Evolutionary conservation across 139 green algal genomes (phyloP).

Genomic region (Coccomyxa sp.): DNA sequence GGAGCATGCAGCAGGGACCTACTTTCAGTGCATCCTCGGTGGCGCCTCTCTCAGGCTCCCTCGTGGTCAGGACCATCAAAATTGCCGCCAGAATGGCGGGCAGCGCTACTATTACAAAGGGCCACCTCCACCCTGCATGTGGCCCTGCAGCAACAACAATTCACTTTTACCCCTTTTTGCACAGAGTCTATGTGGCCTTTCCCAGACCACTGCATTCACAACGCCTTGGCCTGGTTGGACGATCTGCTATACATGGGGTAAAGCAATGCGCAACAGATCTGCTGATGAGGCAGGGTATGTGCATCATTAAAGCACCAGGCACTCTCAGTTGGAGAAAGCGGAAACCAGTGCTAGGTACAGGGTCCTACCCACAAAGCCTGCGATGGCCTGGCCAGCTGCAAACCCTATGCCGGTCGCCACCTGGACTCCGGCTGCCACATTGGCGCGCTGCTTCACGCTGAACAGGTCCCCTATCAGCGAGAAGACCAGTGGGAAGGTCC

Average conservation of each 20-base stretch:
- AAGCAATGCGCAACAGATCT: no score
- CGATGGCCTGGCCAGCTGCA: slow-evolving; percentile 62
- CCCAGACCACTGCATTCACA: no score
- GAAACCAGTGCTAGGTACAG: no score
- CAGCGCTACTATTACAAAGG: slow-evolving; percentile 74
- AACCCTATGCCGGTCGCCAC: slow-evolving; percentile 63
- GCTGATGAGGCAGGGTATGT: neutral
- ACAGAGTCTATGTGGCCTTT: no score
- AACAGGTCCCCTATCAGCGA: slow-evolving; percentile 75
- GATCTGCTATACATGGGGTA: no score
- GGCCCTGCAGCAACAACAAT: slow-evolving; percentile 38
- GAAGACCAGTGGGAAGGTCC: slow-evolving; percentile 75
- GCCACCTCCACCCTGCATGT: slow-evolving; percentile 70
- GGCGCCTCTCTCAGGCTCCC: slow-evolving; percentile 57
- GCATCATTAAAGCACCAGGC: no score
- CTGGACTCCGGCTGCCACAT: slow-evolving; percentile 43
- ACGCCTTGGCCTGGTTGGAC: no score
- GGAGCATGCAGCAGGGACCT: neutral
- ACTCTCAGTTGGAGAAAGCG: no score
- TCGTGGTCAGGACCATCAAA: slow-evolving; percentile 50
- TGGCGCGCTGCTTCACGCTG: slow-evolving; percentile 29
- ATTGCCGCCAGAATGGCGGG: slow-evolving; percentile 51
- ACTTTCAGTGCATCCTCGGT: slow-evolving; percentile 46
- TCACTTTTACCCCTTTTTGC: no score
- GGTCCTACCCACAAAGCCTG: slow-evolving; percentile 48